Percentiles rank a stretch among this genome's conserved stretches.
phyloP scores from a whole-genome alignment of 345 rosid genomes.

The Cardamine occulta region DNA sequence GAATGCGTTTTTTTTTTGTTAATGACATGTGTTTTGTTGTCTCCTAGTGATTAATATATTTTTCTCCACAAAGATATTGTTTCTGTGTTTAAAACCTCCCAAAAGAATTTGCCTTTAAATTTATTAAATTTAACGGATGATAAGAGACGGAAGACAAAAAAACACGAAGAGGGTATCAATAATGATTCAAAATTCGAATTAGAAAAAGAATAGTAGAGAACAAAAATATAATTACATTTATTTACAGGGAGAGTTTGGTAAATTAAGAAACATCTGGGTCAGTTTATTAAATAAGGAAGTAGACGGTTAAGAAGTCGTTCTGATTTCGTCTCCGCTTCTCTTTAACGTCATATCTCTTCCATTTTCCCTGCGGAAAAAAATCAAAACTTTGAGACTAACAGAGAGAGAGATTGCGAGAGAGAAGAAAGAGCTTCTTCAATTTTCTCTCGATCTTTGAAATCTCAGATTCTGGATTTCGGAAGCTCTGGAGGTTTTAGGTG shows the following conservation, averaged over 20 bases:
- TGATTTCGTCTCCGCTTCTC: slow-evolving; percentile 42
- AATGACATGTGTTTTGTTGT: slow-evolving; percentile 3
- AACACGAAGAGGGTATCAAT: neutral
- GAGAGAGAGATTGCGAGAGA: neutral
- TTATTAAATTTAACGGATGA: neutral
- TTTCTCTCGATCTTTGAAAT: neutral
- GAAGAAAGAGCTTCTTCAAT: neutral
- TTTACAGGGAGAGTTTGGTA: slow-evolving; percentile 5
- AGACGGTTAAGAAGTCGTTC: slow-evolving; percentile 48
- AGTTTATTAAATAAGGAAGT: slow-evolving; percentile 14
- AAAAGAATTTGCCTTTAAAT: neutral
- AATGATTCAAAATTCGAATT: slow-evolving; percentile 14
- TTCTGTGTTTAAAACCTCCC: neutral
- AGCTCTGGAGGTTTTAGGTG: slow-evolving; percentile 10
- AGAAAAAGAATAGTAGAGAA: neutral
- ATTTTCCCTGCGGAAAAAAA: neutral
- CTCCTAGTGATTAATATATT: neutral
- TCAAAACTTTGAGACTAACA: neutral
- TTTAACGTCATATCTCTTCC: slow-evolving; percentile 38
- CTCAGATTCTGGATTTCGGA: slow-evolving; percentile 5
- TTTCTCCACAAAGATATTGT: neutral
- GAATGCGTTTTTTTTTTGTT: neutral
- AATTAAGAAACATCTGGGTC: neutral
- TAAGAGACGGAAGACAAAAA: neutral
- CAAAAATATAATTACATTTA: neutral